Evolutionary conservation across 2,329 filamentous ascomycete genomes (phyloP).

Genomic region (Ustilaginoidea virens): DNA sequence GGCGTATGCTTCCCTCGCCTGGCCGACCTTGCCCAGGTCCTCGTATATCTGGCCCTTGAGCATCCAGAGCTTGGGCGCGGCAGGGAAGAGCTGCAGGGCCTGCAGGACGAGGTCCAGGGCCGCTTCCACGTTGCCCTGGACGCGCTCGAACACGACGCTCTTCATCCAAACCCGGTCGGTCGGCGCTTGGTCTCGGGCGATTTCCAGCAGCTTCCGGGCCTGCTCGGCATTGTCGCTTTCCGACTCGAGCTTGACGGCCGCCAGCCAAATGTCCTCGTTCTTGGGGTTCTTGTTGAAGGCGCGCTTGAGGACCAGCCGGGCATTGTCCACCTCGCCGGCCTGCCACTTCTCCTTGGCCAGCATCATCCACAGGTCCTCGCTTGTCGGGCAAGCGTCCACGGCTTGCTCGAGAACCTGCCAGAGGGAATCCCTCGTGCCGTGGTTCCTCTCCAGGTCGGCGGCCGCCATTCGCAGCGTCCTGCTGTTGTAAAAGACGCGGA

Average conservation of each 20-base stretch:
- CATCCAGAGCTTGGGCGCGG: conserved; percentile 86
- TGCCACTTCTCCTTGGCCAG: conserved; percentile 92
- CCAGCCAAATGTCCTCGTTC: conserved; percentile 96
- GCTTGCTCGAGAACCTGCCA: conserved; percentile 83
- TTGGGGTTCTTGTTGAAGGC: conserved; percentile 93
- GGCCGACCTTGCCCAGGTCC: conserved; percentile 57
- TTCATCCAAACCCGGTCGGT: conserved; percentile 98
- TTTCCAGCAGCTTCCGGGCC: conserved; percentile 65
- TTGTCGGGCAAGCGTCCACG: conserved; percentile 82
- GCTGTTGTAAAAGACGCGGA: conserved; percentile 79
- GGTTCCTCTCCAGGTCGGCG: conserved; percentile 78
- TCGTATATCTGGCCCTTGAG: conserved; percentile 98
- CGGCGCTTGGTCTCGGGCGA: conserved; percentile 74
- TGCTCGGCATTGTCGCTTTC: conserved; percentile 73
- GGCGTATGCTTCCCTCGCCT: conserved; percentile 79
- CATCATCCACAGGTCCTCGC: conserved; percentile 89
- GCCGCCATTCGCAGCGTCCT: conserved; percentile 82
- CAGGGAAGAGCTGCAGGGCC: conserved; percentile 73
- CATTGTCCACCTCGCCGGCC: conserved; percentile 72
- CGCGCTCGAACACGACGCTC: conserved; percentile 82
- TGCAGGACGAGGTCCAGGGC: conserved; percentile 80
- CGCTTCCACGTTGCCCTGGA: conserved; percentile 61
- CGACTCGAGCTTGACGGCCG: conserved; percentile 89
- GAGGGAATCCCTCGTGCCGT: conserved; percentile 69
- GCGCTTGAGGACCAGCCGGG: conserved; percentile 67